These are phyloP conservation scores for Hericium erinaceus DNA, from an alignment of 768 basidiomycete genomes.

Conservation along the genomic window DNA sequence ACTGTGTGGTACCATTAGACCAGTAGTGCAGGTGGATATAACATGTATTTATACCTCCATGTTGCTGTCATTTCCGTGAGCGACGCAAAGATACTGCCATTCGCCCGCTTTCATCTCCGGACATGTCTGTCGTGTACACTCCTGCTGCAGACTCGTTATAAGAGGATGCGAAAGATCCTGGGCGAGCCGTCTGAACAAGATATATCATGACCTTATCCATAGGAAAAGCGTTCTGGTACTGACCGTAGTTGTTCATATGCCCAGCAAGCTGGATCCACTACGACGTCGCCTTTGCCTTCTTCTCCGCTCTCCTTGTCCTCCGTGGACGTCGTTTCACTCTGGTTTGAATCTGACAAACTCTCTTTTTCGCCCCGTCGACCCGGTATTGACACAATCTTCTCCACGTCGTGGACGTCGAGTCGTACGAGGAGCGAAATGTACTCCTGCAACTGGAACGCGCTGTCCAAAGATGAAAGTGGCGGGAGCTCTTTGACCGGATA, in stretches of 20 bases:
- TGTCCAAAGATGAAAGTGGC: constrained; percentile 66
- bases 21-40: not conserved
- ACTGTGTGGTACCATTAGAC: constrained; percentile 29
- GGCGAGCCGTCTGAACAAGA: constrained; percentile 57
- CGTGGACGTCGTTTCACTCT: constrained; percentile 3
- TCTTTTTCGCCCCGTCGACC: constrained; percentile 17
- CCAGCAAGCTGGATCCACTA: constrained; percentile 80
- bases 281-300: constrained; percentile 35
- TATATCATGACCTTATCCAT: not conserved
- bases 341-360: constrained; percentile 2
- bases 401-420: constrained; percentile 81
- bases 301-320: constrained; percentile 26
- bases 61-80: constrained; percentile 80
- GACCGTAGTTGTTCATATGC: constrained; percentile 62
- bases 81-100: constrained; percentile 95
- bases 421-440: constrained; percentile 86
- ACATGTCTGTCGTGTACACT: constrained; percentile 80
- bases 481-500: constrained; percentile 70
- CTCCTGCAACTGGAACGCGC: constrained; percentile 91
- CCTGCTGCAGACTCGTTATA: constrained; percentile 76
- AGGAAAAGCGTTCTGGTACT: constrained; percentile 6
- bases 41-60: constrained; percentile 55
- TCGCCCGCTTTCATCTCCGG: constrained; percentile 99
- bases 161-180: constrained; percentile 83
- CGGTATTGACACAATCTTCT: constrained; percentile 71